Base-by-base conservation (phyloP, 164 flowering plant species). In the Vitis amurensis region DNA sequence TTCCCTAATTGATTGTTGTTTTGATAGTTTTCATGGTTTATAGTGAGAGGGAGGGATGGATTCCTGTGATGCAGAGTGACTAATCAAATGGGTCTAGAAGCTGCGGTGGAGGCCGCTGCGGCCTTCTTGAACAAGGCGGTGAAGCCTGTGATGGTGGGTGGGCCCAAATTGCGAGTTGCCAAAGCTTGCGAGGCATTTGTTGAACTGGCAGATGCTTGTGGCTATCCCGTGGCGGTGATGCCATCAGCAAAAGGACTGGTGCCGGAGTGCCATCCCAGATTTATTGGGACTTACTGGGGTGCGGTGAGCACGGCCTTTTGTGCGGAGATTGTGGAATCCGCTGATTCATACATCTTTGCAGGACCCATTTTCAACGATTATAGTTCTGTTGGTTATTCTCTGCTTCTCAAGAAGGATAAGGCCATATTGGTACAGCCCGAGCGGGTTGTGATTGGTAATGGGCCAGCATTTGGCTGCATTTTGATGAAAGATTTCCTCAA, bases 331-430 rank as follows among this genome's bases (percentile, higher is more conserved):
- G 97, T 93, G 11, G 95, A 91, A 74, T 91, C 97, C 1, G 94
- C 98, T 0, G 98, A 93, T 79, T 94, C 97, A 1, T 91, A 90
- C 65, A 9, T 93, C 29, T 93, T 93, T 61, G 92, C 88, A 2
- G 98, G 98, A 0, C 98, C 98, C 1, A 83, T 93, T 56, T 93
- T 91, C 70, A 91, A 93, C 59, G 98, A 93, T 73, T 88, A 88
- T 61, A 91, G 97, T 85, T 88, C 98, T 3, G 95, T 89, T 30
- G 98, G 98, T 68, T 88, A 91, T 78, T 93, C 98, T 4, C 78
- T 91, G 13, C 86, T 93, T 37, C 80, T 93, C 73, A 93, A 91
- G 86, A 93, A 82, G 74, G 97, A 91, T 85, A 93, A 91, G 81
- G 82, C 88, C 2, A 79, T 93, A 58, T 80, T 86, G 1, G 92